phyloP scores from a whole-genome alignment of 2,329 filamentous ascomycete species.

The Claviceps cyperi region DNA sequence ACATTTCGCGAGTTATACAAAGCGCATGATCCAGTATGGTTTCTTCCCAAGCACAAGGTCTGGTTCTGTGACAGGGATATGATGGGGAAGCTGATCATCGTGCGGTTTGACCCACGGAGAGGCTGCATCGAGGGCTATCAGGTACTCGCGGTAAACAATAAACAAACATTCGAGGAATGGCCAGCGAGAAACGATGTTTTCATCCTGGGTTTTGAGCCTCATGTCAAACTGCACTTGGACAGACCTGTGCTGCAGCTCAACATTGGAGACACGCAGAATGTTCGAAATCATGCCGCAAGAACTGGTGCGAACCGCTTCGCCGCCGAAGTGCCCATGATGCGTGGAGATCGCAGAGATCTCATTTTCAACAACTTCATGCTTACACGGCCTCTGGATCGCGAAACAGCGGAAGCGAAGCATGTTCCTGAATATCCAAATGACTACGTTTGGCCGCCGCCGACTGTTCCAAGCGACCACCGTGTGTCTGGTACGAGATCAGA shows the following conservation, averaged over 20 bases:
- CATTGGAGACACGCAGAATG: slow-evolving; percentile 11
- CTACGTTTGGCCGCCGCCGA: slow-evolving; percentile 61
- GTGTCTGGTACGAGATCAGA: slow-evolving; percentile 22
- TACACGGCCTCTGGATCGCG: slow-evolving; percentile 33
- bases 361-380: slow-evolving; percentile 57
- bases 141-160: slow-evolving; percentile 49
- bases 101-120: slow-evolving; percentile 58
- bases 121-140: slow-evolving; percentile 72
- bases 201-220: slow-evolving; percentile 59
- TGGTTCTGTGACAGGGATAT: slow-evolving; percentile 72
- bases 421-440: slow-evolving; percentile 27
- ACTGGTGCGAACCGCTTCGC: slow-evolving; percentile 26
- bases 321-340: slow-evolving; percentile 37
- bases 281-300: slow-evolving; percentile 9
- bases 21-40: slow-evolving; percentile 71
- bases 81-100: slow-evolving; percentile 59
- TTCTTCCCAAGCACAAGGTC: slow-evolving; percentile 62
- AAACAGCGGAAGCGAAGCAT: slow-evolving; percentile 19
- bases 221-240: slow-evolving; percentile 57
- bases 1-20: slow-evolving; percentile 60
- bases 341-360: slow-evolving; percentile 29
- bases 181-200: slow-evolving; percentile 47
- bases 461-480: slow-evolving; percentile 49
- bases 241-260: slow-evolving; percentile 52
- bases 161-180: slow-evolving; percentile 47